These are phyloP conservation scores for Pezicula carpinea DNA, from an alignment of 2,329 filamentous ascomycete species.

Conservation along the genomic window DNA sequence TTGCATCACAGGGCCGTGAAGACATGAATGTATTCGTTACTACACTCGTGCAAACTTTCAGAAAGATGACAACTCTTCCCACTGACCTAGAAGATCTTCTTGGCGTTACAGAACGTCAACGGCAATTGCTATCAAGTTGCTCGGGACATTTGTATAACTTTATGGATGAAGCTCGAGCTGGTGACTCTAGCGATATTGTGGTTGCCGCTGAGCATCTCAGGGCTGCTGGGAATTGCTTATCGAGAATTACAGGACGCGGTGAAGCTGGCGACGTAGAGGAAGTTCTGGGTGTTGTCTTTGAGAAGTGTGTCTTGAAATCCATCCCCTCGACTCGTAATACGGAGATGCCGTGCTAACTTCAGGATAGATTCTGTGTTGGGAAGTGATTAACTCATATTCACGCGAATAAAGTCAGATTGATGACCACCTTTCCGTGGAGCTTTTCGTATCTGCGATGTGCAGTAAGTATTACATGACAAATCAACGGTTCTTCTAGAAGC, in stretches of 20 bases:
- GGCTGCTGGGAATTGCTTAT: conserved; percentile 73
- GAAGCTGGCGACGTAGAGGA: conserved; percentile 90
- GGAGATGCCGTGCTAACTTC: conserved; percentile 3
- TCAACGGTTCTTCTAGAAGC: neutral
- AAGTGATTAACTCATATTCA: conserved; percentile 15
- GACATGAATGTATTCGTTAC: conserved; percentile 63
- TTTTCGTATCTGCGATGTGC: neutral
- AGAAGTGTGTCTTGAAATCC: conserved; percentile 58
- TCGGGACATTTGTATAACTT: conserved; percentile 69
- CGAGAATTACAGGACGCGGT: conserved; percentile 81
- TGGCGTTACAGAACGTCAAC: conserved; percentile 86
- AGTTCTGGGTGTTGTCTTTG: conserved; percentile 92
- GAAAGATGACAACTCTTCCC: conserved; percentile 64
- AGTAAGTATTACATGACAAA: neutral
- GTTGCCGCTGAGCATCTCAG: conserved; percentile 86
- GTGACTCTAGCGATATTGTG: conserved; percentile 70
- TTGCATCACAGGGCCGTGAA: conserved; percentile 44
- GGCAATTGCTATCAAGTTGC: conserved; percentile 73
- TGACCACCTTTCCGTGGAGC: neutral
- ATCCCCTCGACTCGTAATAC: neutral
- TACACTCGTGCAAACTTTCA: conserved; percentile 63
- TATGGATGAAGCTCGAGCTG: conserved; percentile 49
- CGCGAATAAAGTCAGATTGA: neutral
- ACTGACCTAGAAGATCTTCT: conserved; percentile 76
- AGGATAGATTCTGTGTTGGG: conserved; percentile 25